A percentile compares a stretch with the other conserved stretches of the same genome.
Evolutionary conservation across 2,329 filamentous ascomycete species (phyloP).

Genomic region (Nigrograna mackinnonii): DNA sequence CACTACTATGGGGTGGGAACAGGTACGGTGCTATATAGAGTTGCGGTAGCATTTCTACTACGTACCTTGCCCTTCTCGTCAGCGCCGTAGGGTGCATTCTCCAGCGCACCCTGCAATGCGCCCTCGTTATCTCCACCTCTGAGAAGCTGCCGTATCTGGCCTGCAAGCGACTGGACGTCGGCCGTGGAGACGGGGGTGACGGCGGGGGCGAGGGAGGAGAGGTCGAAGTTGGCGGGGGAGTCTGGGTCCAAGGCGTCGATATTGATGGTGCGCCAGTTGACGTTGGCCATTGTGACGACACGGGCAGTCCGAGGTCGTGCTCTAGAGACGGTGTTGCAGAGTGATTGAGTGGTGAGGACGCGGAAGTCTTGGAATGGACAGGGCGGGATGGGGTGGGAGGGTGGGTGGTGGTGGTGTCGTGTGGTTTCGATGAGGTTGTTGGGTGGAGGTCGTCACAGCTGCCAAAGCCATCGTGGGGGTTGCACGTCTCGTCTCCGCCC

Average conservation of each 20-base stretch:
- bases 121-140: conserved; percentile 86
- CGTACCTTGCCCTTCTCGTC: conserved; percentile 58
- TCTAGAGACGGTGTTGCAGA: too few relatives aligned
- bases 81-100: conserved; percentile 75
- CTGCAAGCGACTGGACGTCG: conserved; percentile 76
- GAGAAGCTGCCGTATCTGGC: conserved; percentile 85
- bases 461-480: conserved; percentile 25
- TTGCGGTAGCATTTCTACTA: conserved; percentile 22
- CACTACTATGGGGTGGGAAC: conserved; percentile 12
- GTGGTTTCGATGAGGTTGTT: conserved; percentile 22
- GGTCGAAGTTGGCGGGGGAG: conserved; percentile 88
- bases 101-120: conserved; percentile 79
- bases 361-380: too few relatives aligned
- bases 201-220: conserved; percentile 77
- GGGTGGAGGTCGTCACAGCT: too few relatives aligned
- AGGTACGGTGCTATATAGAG: conserved; percentile 4
- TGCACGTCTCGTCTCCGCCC: conserved; percentile 20
- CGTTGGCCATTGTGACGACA: conserved; percentile 44
- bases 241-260: conserved; percentile 90
- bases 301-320: too few relatives aligned
- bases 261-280: conserved; percentile 87
- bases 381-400: too few relatives aligned
- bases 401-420: conserved; percentile 7
- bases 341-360: too few relatives aligned
- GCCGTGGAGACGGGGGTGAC: conserved; percentile 74